Percentiles rank a stretch among this genome's conserved stretches.
Evolutionary conservation across 305 asterid species (phyloP).

Genomic region (Rubia balearica): DNA sequence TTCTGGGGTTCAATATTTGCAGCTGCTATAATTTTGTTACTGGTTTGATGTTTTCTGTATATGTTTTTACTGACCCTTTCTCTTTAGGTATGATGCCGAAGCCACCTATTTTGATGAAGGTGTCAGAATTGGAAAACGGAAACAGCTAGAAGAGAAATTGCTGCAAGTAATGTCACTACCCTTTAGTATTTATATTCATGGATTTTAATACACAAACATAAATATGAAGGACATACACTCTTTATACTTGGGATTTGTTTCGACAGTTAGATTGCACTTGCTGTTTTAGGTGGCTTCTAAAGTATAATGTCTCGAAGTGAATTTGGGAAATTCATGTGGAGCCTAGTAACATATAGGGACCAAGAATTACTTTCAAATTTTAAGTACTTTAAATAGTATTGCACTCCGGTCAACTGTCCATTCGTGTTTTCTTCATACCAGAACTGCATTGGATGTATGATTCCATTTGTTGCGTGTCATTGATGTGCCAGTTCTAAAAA

Average conservation of each 20-base stretch:
- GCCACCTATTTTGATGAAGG: slow-evolving; percentile 49
- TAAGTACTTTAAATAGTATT: background rate
- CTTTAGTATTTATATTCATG: background rate
- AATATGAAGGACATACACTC: background rate
- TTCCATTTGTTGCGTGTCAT: too few relatives aligned
- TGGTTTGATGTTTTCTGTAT: slow-evolving; percentile 7
- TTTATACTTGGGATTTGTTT: background rate
- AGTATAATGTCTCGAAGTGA: background rate
- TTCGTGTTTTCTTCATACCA: background rate
- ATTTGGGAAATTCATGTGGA: too few relatives aligned
- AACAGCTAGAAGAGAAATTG: slow-evolving; percentile 45
- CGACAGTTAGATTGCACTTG: background rate
- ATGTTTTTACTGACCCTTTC: background rate
- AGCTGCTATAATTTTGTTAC: background rate
- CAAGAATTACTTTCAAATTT: background rate
- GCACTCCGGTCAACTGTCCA: background rate
- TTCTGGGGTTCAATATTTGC: background rate
- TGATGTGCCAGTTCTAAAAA: too few relatives aligned
- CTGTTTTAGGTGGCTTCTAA: background rate
- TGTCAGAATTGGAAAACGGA: slow-evolving; percentile 37
- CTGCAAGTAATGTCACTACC: slow-evolving; percentile 33
- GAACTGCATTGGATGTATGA: too few relatives aligned
- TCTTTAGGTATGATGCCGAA: slow-evolving; percentile 40
- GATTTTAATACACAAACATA: background rate
- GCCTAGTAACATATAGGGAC: background rate